Percentiles rank a stretch among this genome's conserved stretches.
phyloP scores from a whole-genome alignment of 148 eudicot genomes.

The Linanthus parryae region DNA sequence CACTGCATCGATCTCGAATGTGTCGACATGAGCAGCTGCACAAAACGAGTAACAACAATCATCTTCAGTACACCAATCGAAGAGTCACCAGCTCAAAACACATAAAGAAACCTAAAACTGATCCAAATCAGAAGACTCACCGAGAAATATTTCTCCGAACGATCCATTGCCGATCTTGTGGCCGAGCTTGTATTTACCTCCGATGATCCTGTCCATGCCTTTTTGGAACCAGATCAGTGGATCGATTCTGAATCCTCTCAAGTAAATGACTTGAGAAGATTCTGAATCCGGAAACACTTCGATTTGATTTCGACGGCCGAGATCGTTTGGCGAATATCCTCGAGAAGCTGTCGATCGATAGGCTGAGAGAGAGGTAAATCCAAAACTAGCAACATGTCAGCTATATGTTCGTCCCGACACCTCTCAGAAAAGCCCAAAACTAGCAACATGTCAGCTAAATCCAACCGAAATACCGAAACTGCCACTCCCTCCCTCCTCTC shows the following conservation, averaged over 20 bases:
- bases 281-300: conserved; percentile 3
- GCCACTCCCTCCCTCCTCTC: too few relatives aligned
- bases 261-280: neutral
- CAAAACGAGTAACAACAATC: conserved; percentile 1
- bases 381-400: too few relatives aligned
- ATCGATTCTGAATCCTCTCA: neutral
- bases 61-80: neutral
- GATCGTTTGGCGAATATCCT: conserved; percentile 9
- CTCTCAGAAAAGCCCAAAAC: too few relatives aligned
- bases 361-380: conserved; percentile 5
- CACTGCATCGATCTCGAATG: conserved; percentile 86
- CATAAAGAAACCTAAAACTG: too few relatives aligned
- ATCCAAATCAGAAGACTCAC: too few relatives aligned
- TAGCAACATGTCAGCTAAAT: too few relatives aligned
- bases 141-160: conserved; percentile 79
- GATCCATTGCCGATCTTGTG: conserved; percentile 96
- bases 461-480: too few relatives aligned
- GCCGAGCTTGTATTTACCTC: conserved; percentile 81
- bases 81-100: too few relatives aligned
- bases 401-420: too few relatives aligned
- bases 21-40: conserved; percentile 90
- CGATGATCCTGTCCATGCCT: conserved; percentile 81
- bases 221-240: conserved; percentile 22
- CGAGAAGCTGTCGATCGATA: neutral
- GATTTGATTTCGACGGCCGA: neutral